Conservation (phyloP, 805 yeast genomes). For the Ogataea thermomethanolica region DNA sequence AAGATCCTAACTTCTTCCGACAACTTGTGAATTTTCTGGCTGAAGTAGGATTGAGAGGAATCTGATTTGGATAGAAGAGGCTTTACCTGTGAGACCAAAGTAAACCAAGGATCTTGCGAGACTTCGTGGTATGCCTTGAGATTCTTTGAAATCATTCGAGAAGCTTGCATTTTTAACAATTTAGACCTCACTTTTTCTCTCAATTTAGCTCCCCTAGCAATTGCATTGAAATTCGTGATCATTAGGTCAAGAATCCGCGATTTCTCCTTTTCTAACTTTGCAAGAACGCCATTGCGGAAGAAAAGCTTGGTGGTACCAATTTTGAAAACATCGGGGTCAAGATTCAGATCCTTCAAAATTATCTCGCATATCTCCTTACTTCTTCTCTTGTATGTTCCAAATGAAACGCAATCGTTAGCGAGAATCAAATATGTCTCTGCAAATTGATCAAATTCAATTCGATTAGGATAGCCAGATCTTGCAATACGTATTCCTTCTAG, state of each 20-base stretch:
- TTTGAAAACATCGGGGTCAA: constrained; percentile 59
- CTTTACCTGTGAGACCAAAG: constrained; percentile 61
- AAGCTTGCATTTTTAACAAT: constrained; percentile 64
- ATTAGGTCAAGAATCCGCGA: constrained; percentile 58
- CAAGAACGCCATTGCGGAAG: constrained; percentile 73
- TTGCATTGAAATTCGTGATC: constrained; percentile 59
- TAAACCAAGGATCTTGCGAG: constrained; percentile 72
- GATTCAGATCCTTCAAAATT: constrained; percentile 56
- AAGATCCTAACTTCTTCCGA: constrained; percentile 53
- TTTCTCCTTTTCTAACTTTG: constrained; percentile 72
- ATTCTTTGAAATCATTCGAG: constrained; percentile 62
- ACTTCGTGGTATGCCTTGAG: constrained; percentile 50
- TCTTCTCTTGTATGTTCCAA: constrained; percentile 32
- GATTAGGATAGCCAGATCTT: constrained; percentile 94
- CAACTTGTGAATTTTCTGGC: constrained; percentile 53
- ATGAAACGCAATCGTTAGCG: constrained; percentile 40
- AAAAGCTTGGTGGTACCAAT: constrained; percentile 72
- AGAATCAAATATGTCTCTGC: constrained; percentile 71
- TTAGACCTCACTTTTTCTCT: constrained; percentile 46
- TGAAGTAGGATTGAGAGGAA: constrained; percentile 43
- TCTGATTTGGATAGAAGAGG: constrained; percentile 54
- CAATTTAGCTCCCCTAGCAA: constrained; percentile 58
- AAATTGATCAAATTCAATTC: constrained; percentile 81
- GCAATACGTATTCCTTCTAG: constrained; percentile 97
- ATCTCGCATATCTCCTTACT: constrained; percentile 67